These are phyloP conservation scores for Silene noctiflora DNA, from an alignment of 179 eudicot genomes.

Conservation along the genomic window DNA sequence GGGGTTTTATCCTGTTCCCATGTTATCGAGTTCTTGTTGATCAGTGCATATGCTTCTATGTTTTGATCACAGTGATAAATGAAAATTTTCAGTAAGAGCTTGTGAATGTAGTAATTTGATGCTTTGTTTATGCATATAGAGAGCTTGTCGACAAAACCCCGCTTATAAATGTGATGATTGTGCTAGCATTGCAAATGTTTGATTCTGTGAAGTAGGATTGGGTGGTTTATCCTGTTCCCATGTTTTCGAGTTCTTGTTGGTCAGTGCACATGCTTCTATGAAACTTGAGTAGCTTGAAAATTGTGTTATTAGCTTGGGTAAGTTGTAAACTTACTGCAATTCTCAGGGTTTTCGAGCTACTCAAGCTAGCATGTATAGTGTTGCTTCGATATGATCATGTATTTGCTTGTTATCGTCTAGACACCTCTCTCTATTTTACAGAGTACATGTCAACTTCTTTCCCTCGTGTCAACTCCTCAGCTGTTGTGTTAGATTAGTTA, in stretches of 20 bases:
- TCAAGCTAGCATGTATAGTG: neutral
- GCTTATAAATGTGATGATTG: neutral
- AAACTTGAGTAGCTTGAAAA: conserved; percentile 3
- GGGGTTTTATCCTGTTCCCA: neutral
- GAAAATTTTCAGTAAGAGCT: too few species aligned
- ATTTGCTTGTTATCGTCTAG: neutral
- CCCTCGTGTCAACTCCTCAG: neutral
- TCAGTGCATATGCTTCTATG: neutral
- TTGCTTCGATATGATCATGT: neutral
- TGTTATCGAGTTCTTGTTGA: neutral
- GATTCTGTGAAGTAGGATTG: neutral
- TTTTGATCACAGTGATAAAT: too few species aligned
- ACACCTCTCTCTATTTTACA: neutral
- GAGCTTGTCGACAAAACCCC: neutral
- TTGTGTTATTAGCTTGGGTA: neutral
- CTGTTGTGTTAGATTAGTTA: neutral
- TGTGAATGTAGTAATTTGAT: neutral
- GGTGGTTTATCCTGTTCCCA: neutral
- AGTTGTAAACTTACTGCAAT: neutral
- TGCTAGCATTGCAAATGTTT: neutral
- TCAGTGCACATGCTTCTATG: neutral
- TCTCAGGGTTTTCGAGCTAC: neutral
- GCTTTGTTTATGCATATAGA: neutral
- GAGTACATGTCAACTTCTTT: neutral
- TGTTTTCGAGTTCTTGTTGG: neutral